A percentile compares a stretch with the other conserved stretches of the same genome.
These are phyloP conservation scores for Lanmaoa pseudosensibilis DNA, from an alignment of 768 basidiomycete genomes.

Conservation along the genomic window DNA sequence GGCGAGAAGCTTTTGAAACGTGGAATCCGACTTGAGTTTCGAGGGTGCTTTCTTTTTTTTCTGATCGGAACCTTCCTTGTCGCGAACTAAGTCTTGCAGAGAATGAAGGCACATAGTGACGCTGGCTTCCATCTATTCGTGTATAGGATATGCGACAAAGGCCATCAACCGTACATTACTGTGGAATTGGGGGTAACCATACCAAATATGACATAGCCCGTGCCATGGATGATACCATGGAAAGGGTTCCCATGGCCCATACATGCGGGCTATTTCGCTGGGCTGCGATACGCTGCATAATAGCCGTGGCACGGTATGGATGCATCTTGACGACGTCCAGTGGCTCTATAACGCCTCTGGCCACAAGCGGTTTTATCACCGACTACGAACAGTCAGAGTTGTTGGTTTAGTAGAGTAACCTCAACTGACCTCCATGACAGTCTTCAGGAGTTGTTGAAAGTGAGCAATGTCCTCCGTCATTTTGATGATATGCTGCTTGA, in stretches of 20 bases:
- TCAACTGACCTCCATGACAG: slow-evolving; percentile 68
- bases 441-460: slow-evolving; percentile 65
- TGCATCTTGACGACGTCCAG: slow-evolving; percentile 66
- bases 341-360: slow-evolving; percentile 45
- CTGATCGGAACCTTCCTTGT: slow-evolving; percentile 31
- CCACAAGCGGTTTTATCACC: slow-evolving; percentile 37
- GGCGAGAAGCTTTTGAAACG: slow-evolving; percentile 63
- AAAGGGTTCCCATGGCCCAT: slow-evolving; percentile 54
- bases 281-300: slow-evolving; percentile 39
- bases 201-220: slow-evolving; percentile 90
- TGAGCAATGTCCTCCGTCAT: slow-evolving; percentile 67
- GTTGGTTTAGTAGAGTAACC: not conserved
- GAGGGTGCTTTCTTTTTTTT: slow-evolving; percentile 40
- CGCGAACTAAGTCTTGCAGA: slow-evolving; percentile 52
- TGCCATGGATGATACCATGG: slow-evolving; percentile 59
- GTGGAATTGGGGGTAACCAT: slow-evolving; percentile 23
- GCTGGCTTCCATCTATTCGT: slow-evolving; percentile 74
- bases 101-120: slow-evolving; percentile 72
- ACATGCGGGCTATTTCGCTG: slow-evolving; percentile 35
- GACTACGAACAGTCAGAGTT: slow-evolving; percentile 23
- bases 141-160: not conserved
- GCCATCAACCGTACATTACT: not conserved
- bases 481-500: slow-evolving; percentile 74
- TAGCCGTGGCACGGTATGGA: slow-evolving; percentile 55
- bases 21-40: slow-evolving; percentile 51